Percentiles rank a stretch among this genome's conserved stretches.
These are phyloP conservation scores for Globisporangium parvum DNA, from an alignment of 352 stramenopile species.

Conservation along the genomic window DNA sequence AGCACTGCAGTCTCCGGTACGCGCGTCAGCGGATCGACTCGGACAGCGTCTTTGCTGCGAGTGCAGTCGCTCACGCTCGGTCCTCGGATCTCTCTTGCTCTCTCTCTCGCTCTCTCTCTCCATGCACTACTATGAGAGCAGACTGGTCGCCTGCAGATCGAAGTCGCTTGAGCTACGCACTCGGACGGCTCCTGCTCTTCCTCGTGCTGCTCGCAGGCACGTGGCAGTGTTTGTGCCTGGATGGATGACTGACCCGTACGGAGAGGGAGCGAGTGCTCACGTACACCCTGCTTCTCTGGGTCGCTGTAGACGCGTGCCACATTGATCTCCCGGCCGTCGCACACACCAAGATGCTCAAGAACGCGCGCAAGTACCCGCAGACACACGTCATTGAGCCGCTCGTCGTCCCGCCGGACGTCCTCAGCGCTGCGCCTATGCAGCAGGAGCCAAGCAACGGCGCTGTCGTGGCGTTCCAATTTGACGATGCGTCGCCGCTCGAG, in stretches of 20 bases:
- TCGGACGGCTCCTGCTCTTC: constrained; percentile 96
- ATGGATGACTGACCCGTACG: background rate
- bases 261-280: background rate
- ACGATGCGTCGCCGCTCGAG: constrained; percentile 44
- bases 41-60: background rate
- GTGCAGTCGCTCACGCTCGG: background rate
- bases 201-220: constrained; percentile 84
- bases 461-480: constrained; percentile 19
- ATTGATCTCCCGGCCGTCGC: constrained; percentile 87
- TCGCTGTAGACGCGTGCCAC: constrained; percentile 65
- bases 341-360: constrained; percentile 91
- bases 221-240: background rate
- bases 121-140: constrained; percentile 2
- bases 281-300: background rate
- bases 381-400: constrained; percentile 14
- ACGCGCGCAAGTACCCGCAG: constrained; percentile 78
- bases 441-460: background rate
- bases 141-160: constrained; percentile 73
- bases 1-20: constrained; percentile 37
- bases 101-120: too few species aligned
- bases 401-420: background rate
- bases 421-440: background rate
- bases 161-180: constrained; percentile 91
- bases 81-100: too few species aligned
- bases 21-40: background rate